A percentile compares a stretch with the other conserved stretches of the same genome.
Conservation (phyloP, 306 rosid genomes). For the Prunus salicina region DNA sequence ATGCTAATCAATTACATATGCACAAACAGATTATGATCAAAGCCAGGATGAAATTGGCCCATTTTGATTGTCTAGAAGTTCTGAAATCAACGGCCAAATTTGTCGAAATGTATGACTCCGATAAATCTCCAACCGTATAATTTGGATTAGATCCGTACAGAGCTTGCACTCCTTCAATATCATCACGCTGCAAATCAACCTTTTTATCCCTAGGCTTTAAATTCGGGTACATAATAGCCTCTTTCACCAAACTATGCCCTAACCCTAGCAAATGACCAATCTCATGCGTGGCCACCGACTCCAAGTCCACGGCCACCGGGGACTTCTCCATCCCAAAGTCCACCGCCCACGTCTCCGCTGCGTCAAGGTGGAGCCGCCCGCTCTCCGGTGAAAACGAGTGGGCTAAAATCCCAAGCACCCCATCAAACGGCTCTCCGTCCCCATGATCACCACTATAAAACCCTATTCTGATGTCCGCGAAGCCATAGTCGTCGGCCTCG, state of each 20-base stretch:
- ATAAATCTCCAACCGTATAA: slow-evolving; percentile 33
- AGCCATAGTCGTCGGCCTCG: slow-evolving; percentile 44
- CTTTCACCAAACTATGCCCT: slow-evolving; percentile 61
- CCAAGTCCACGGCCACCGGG: slow-evolving; percentile 67
- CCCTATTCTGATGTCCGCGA: slow-evolving; percentile 63
- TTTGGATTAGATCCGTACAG: slow-evolving; percentile 79
- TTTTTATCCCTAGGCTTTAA: slow-evolving; percentile 69
- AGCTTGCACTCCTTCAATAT: slow-evolving; percentile 70
- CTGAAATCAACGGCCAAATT: slow-evolving; percentile 32
- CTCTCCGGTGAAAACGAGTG: slow-evolving; percentile 83
- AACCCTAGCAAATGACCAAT: slow-evolving; percentile 84
- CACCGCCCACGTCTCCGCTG: slow-evolving; percentile 81
- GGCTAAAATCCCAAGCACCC: slow-evolving; percentile 72
- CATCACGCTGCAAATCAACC: slow-evolving; percentile 57
- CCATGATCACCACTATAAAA: slow-evolving; percentile 76
- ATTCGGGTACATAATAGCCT: slow-evolving; percentile 82
- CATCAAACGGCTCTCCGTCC: slow-evolving; percentile 82
- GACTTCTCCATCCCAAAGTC: slow-evolving; percentile 48
- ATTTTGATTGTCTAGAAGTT: neutral
- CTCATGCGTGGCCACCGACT: slow-evolving; percentile 83
- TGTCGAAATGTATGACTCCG: slow-evolving; percentile 54
- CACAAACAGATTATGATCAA: neutral
- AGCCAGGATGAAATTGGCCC: neutral
- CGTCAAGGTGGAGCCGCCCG: slow-evolving; percentile 79
- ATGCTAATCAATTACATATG: neutral